Evolutionary conservation across 306 rosid species (phyloP).

Genomic region (Abrus pulchellus): DNA sequence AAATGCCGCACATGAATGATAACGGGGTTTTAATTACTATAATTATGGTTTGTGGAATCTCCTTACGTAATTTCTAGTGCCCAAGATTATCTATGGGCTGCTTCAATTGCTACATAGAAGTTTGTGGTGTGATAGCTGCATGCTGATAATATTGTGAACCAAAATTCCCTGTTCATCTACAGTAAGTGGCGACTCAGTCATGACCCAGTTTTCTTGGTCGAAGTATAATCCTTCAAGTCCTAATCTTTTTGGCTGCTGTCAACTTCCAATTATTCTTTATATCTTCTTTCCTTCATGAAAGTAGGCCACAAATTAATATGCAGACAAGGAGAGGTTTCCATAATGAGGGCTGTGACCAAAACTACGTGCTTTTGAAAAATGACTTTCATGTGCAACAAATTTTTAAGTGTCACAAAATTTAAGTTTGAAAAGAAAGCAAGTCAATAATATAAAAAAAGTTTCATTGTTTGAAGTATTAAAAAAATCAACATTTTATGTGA

Average conservation of each 20-base stretch:
- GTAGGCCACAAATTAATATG: conserved; percentile 6
- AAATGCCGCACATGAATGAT: neutral
- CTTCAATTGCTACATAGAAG: neutral
- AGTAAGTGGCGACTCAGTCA: neutral
- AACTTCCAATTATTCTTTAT: neutral
- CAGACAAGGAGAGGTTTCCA: neutral
- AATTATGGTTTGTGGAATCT: neutral
- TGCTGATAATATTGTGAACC: neutral
- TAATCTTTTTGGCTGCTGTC: conserved; percentile 5
- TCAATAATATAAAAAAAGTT: no score
- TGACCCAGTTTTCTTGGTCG: neutral
- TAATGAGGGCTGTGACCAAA: neutral
- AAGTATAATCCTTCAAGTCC: neutral
- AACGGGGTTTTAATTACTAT: no score
- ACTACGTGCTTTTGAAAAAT: conserved; percentile 21
- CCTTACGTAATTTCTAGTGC: neutral
- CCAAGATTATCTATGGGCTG: neutral
- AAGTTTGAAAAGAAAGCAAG: neutral
- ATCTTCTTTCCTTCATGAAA: neutral
- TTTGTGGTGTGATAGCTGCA: neutral
- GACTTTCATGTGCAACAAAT: neutral
- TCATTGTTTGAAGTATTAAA: no score
- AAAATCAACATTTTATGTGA: no score
- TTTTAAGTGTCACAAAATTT: neutral
- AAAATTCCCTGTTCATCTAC: neutral